Conservation (phyloP, 805 yeast species). For the Saccharomycopsis sp. region DNA sequence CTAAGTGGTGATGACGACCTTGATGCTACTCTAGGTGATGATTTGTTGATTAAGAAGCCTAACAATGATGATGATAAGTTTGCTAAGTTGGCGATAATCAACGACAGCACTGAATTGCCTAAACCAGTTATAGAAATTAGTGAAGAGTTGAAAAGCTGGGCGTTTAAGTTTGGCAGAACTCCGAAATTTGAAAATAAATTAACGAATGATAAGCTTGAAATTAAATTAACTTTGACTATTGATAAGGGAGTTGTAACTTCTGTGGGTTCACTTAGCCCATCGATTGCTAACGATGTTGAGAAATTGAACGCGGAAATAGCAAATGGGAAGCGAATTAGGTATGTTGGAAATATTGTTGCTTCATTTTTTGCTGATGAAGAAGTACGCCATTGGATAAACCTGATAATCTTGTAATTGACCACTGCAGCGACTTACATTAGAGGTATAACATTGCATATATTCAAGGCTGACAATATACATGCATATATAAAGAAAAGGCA, state of each 20-base stretch:
- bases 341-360: background rate
- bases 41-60: background rate
- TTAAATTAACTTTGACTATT: background rate
- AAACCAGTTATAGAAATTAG: conserved; percentile 14
- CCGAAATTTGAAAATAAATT: conserved; percentile 62
- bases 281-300: background rate
- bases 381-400: background rate
- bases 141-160: conserved; percentile 22
- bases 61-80: background rate
- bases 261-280: background rate
- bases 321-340: background rate
- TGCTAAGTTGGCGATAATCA: background rate
- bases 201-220: conserved; percentile 29
- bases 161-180: conserved; percentile 69
- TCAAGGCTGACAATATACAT: too few relatives aligned
- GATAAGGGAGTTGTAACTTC: conserved; percentile 5
- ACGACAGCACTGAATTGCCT: conserved; percentile 12
- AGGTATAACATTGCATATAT: too few relatives aligned
- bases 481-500: too few relatives aligned
- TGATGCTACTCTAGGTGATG: background rate
- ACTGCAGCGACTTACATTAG: background rate
- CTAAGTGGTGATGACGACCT: background rate
- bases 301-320: background rate
- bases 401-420: background rate
- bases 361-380: background rate